Conservation (phyloP, 1,284 basidiomycete species). For the Pascua guehoae region DNA sequence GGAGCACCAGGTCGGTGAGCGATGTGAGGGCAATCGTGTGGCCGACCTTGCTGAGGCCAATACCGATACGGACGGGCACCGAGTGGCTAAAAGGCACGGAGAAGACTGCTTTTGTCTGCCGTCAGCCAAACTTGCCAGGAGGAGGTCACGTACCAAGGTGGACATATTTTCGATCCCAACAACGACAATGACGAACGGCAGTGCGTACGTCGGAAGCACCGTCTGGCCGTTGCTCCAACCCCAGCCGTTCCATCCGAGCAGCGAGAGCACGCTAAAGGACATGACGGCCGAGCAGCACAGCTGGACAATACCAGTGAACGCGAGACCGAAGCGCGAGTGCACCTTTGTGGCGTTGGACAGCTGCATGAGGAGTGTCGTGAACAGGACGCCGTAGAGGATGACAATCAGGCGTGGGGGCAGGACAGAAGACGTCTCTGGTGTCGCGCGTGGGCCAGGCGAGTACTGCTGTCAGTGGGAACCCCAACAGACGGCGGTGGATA, state of each 20-base stretch:
- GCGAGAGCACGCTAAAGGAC: conserved; percentile 68
- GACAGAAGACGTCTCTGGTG: not conserved
- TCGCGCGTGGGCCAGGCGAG: not conserved
- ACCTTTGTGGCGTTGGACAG: conserved; percentile 76
- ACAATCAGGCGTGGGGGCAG: conserved; percentile 66
- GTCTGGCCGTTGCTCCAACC: conserved; percentile 33
- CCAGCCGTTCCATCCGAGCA: conserved; percentile 46
- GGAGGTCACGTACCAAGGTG: conserved; percentile 62
- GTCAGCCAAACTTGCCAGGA: conserved; percentile 2
- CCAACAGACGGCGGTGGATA: not conserved
- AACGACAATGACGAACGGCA: conserved; percentile 92
- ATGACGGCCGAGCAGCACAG: conserved; percentile 88
- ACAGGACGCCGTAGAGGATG: conserved; percentile 72
- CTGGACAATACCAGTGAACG: conserved; percentile 89
- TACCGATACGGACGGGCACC: conserved; percentile 86
- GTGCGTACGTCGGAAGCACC: conserved; percentile 55
- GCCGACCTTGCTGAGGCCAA: conserved; percentile 81
- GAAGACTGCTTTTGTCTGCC: conserved; percentile 78
- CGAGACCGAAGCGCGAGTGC: conserved; percentile 85
- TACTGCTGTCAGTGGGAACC: not conserved
- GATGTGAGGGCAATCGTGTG: conserved; percentile 89
- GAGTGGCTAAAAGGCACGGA: conserved; percentile 83
- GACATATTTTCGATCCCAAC: conserved; percentile 98
- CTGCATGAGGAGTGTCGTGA: conserved; percentile 71
- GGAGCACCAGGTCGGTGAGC: conserved; percentile 75